Evolutionary conservation across 2,329 filamentous ascomycete species (phyloP).

Genomic region (Ophiostoma tasmaniense): DNA sequence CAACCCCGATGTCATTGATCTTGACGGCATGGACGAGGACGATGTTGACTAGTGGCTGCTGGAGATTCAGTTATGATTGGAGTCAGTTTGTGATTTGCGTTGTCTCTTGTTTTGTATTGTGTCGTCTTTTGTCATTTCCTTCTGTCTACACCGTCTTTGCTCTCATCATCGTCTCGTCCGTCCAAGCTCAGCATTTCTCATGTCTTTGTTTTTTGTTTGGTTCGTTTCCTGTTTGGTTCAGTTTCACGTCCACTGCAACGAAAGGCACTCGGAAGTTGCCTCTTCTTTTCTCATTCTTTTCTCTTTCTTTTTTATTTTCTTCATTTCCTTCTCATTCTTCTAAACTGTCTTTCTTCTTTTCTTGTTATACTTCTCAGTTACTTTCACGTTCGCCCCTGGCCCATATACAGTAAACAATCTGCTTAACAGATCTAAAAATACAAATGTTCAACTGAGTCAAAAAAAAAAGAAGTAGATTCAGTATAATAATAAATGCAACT

Average conservation of each 20-base stretch:
- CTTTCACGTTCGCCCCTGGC: neutral
- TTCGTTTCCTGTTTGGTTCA: constrained; percentile 1
- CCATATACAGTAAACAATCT: neutral
- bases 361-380: neutral
- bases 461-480: neutral
- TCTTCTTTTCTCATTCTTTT: neutral
- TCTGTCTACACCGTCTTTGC: neutral
- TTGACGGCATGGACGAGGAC: constrained; percentile 53
- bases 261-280: neutral
- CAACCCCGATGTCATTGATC: constrained; percentile 78
- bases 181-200: constrained; percentile 6
- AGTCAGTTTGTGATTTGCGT: neutral
- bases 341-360: neutral
- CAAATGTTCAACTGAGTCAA: neutral
- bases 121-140: neutral
- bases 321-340: neutral
- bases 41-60: constrained; percentile 30
- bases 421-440: neutral
- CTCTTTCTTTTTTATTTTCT: neutral
- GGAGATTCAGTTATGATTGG: neutral
- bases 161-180: neutral
- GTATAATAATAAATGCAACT: neutral
- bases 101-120: neutral
- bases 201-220: constrained; percentile 12
- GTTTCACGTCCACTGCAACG: neutral